Evolutionary conservation across 2,329 filamentous ascomycete species (phyloP).

Genomic region (Colletotrichum sp.): DNA sequence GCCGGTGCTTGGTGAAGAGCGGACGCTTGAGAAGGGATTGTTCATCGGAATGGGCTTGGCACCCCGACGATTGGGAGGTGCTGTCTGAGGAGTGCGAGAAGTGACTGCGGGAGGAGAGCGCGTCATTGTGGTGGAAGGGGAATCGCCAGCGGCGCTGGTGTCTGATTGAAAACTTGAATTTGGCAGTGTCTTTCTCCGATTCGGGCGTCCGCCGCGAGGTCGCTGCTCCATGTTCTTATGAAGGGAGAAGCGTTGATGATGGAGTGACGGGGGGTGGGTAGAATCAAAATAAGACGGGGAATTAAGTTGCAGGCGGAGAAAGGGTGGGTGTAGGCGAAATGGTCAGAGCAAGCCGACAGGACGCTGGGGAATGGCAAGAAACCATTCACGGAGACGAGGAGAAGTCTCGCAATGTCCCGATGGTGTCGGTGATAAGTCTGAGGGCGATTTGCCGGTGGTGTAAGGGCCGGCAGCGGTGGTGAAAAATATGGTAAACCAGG

Average conservation of each 20-base stretch:
- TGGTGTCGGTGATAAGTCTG: background rate
- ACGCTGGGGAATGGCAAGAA: background rate
- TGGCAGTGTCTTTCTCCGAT: slow-evolving; percentile 18
- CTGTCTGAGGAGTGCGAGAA: slow-evolving; percentile 21
- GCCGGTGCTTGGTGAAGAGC: slow-evolving; percentile 7
- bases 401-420: background rate
- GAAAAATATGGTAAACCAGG: slow-evolving; percentile 14
- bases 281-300: slow-evolving; percentile 1
- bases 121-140: slow-evolving; percentile 14
- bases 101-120: slow-evolving; percentile 12
- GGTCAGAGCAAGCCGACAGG: background rate
- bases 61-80: slow-evolving; percentile 16
- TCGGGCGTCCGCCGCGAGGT: slow-evolving; percentile 4
- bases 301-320: background rate
- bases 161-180: slow-evolving; percentile 12
- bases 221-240: slow-evolving; percentile 10
- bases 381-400: background rate
- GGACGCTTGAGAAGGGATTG: slow-evolving; percentile 4
- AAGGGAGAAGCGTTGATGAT: background rate
- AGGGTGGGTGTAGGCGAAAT: background rate
- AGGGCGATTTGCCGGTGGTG: background rate
- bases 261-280: background rate
- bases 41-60: slow-evolving; percentile 4
- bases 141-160: slow-evolving; percentile 9
- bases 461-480: background rate